phyloP scores from a whole-genome alignment of 768 basidiomycete genomes.

The Suillus placidus region DNA sequence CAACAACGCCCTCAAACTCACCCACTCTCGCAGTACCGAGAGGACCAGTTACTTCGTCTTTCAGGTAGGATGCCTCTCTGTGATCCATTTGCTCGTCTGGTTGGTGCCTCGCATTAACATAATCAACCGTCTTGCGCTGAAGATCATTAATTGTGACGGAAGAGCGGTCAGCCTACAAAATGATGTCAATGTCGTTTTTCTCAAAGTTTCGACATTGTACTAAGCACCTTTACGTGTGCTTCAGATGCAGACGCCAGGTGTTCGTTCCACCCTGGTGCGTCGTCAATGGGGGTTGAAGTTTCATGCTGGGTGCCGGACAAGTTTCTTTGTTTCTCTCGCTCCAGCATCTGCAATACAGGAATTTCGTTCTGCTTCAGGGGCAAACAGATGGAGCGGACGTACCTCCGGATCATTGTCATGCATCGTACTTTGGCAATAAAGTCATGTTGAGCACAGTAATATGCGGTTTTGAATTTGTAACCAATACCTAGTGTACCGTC shows the following conservation, averaged over 20 bases:
- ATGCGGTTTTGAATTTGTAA: conserved; percentile 1
- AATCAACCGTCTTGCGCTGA: conserved; percentile 26
- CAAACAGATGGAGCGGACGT: background rate
- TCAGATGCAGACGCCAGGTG: conserved; percentile 64
- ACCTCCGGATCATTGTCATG: conserved; percentile 64
- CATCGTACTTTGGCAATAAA: conserved; percentile 44
- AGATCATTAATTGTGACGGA: conserved; percentile 20
- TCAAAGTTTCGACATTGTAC: background rate
- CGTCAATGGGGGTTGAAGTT: conserved; percentile 50
- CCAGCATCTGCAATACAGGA: conserved; percentile 42
- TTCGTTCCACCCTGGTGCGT: conserved; percentile 77
- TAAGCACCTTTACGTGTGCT: conserved; percentile 60
- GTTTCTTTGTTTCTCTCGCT: conserved; percentile 56
- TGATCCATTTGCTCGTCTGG: conserved; percentile 18
- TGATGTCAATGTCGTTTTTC: background rate
- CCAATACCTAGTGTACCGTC: conserved; percentile 6
- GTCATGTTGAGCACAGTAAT: conserved; percentile 11
- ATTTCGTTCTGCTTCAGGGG: background rate
- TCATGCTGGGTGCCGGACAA: conserved; percentile 45
- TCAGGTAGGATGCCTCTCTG: conserved; percentile 31
- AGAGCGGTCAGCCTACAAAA: conserved; percentile 29
- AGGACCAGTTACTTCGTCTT: conserved; percentile 32
- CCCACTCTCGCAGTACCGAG: conserved; percentile 31
- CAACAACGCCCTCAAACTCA: conserved; percentile 34
- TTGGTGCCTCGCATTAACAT: conserved; percentile 16